Base-by-base conservation (phyloP, 2,329 filamentous ascomycete species). In the Biscogniauxia marginata region DNA sequence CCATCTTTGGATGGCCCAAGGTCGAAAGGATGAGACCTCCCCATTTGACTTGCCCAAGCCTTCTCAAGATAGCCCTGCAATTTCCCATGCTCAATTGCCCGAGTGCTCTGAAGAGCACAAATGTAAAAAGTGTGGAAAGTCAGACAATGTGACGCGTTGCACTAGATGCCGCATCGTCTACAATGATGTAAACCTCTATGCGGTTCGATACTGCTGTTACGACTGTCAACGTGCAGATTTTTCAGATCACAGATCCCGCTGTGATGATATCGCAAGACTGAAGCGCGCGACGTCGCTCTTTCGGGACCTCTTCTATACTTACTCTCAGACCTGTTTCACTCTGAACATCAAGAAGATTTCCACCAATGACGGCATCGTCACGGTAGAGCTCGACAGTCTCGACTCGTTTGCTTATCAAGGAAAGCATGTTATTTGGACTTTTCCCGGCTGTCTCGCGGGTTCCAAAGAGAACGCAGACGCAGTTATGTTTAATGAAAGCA, bases 1-100 rank as follows among this genome's bases (percentile, higher is more conserved):
- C 46, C 48, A 49, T 44, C 52, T 46, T 23, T 54, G 52, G 46
- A 44, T 49, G 16, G 30, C 46, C 1, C 16, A 49, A n/a, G 52
- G 52, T 19, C 19, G 45, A 39, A 54, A 54, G 18, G 52, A 54
- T 9, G 46, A 54, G 21, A 20, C 23, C 21, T 49, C 18, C 11
- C 52, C 52, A 13, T 34, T 49, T 13, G 21, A 21, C 19, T 34
- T 11, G 21, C 22, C 19, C 4, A 7, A 54, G 9, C 1, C 9
- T 6, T 3, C n/a, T 39, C 4, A n/a, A 39, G 6, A 39, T 7
- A 3, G 2, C 7, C 13, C 2, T 5, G 11, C 9, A 16, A 9
- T 39, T 16, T 16, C 13, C 13, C 30, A 39, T 16, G 11, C 9
- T n/a, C 30, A 6, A 3, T 9, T 39, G 5, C 30, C 30, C 3